Base-by-base conservation (phyloP, 2,329 filamentous ascomycete species). In the Rhexocercosporidium sp. region DNA sequence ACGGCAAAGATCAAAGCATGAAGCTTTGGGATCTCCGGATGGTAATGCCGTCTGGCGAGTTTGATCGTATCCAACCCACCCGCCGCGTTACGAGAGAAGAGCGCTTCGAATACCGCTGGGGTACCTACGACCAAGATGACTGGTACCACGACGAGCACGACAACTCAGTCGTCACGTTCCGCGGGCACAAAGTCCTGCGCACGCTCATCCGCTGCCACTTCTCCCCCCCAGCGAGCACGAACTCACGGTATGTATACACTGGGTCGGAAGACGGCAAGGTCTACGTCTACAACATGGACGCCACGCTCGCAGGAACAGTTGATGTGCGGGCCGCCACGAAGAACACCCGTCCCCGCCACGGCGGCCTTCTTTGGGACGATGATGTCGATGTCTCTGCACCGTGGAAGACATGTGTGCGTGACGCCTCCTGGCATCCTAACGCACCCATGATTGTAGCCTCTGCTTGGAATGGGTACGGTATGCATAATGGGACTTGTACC, bases 131-230 rank as follows among this genome's bases (percentile, higher is more conserved):
- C 73, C 85, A 88, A 9, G 80, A 85, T 25, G 82, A 88, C 73
- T 93, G 88, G 83, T 87, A 88, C 67, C 88, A 89, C 1, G 91
- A 97, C 78, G 91, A 91, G 0, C 81, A 94, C 74, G 96, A 98
- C 79, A 97, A 95, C 81, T 96, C 92, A 0, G 82, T 97, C 2
- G 96, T 98, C 56, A 97, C 95, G 0, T 98, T 96, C 84, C 88
- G 93, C 29, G 95, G 95, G 11, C 96, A 99, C 80, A 88, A 87
- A 69, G 93, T 99, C 14, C 85, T 96, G 68, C 91, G 93, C 75
- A 98, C 96, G 0, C 84, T 98, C 47, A 97, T 98, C 72, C 86
- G 96, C 68, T 98, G 96, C 75, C 95, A 98, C 80, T 99, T 99
- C 80, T 96, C 92, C 37, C 96, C 96, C 0, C 89, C 93, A 0